Evolutionary conservation across 164 flowering plant genomes (phyloP), one percentile per base, ranked within the genome.

Genomic region (Vitis labrusca): DNA sequence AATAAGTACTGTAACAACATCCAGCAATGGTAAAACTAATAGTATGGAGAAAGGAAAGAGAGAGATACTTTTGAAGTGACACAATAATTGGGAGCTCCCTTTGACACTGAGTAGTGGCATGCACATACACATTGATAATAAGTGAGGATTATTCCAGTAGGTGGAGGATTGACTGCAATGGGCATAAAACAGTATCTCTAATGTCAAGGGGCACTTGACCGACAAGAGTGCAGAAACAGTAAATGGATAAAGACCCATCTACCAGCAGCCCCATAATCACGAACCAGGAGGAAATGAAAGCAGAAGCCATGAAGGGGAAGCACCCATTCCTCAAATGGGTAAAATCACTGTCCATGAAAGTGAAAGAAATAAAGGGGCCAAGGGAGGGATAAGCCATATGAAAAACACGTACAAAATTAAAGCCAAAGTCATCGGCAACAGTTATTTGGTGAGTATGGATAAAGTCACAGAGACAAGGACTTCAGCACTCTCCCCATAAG

Each of bases 221-320:
- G 76, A 74, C 85, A 79, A 74, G 73, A 76, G 78, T 75, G 76
- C 61, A 23, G 48, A 51, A 73, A 76, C 78, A 78, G 82, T 79
- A 11, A 76, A 63, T 70, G 50, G 85, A 82, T 73, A 72, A 59
- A 71, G 72, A 68, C 67, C 30, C 65, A 37, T 50, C 59, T 50
- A 60, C 60, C 55, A 30, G 67, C 64, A 59, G 14, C 49, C 50
- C 53, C 73, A 67, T 62, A 30, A 69, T 65, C 70, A 77, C 59
- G 44, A 73, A 9, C 60, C 65, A 56, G 10, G 52, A 53, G 3
- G 68, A 64, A 0, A 2, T 48, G 8, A 29, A 19, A 17, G 59
- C 2, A 60, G 56, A 55, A 19, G 29, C 58, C 61, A 37, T 55
- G 65, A 74, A 76, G 66, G 54, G 51, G 12, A 70, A 55, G 19